A percentile compares a stretch with the other conserved stretches of the same genome.
These are phyloP conservation scores for Chenopodium quinoa DNA, from an alignment of 148 eudicot genomes.

Conservation along the genomic window DNA sequence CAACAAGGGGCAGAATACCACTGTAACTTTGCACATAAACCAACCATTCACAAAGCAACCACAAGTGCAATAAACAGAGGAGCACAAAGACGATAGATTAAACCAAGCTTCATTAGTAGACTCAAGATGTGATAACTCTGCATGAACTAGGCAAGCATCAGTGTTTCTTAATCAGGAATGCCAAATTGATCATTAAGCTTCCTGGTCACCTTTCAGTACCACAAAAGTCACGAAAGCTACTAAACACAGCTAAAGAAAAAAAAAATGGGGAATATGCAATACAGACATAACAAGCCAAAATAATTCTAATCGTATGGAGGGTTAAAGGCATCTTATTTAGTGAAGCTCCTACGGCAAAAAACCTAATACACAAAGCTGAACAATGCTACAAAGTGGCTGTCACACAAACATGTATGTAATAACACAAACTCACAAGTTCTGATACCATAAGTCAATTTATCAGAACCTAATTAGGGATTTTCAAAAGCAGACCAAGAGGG, in stretches of 20 bases:
- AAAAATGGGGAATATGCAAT: background rate
- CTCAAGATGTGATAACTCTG: background rate
- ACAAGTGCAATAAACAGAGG: no score
- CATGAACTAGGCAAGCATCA: background rate
- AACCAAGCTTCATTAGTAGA: no score
- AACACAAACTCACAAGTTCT: background rate
- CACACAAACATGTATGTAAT: background rate
- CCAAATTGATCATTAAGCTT: constrained; percentile 6
- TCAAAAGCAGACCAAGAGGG: background rate
- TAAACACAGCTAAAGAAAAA: background rate
- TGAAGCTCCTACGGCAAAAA: background rate
- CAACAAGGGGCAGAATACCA: no score
- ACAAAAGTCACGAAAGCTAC: background rate
- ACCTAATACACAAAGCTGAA: background rate
- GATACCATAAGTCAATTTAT: background rate
- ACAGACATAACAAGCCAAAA: background rate
- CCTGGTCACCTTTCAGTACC: background rate
- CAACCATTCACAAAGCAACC: background rate
- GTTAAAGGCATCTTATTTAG: background rate
- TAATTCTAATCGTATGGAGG: no score
- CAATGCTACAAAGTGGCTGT: background rate
- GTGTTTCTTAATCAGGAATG: background rate
- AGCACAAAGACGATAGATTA: no score
- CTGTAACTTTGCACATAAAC: background rate
- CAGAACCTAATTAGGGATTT: background rate